Conservation (phyloP, 2,329 filamentous ascomycete genomes). For the Capronia coronata region DNA sequence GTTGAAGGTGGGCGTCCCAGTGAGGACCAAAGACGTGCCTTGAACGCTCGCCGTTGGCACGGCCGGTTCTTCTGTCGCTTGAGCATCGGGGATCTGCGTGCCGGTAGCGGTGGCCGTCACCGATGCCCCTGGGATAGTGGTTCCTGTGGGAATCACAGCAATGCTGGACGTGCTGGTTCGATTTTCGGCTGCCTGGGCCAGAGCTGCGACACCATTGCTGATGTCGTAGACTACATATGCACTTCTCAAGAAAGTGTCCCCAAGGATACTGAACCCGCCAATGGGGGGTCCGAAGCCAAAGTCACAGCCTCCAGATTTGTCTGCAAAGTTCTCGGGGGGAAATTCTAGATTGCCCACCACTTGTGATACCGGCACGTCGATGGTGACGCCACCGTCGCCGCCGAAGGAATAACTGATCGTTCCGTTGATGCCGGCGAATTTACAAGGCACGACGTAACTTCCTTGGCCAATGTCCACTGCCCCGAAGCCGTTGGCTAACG, state of each 20-base stretch:
- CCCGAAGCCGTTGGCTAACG: conserved; percentile 51
- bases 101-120: conserved; percentile 11
- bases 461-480: conserved; percentile 38
- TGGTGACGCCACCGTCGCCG: conserved; percentile 34
- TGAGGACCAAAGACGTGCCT: conserved; percentile 12
- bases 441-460: conserved; percentile 43
- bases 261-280: conserved; percentile 53
- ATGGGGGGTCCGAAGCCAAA: conserved; percentile 60
- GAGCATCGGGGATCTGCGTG: not conserved
- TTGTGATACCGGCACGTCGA: conserved; percentile 40
- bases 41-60: not conserved
- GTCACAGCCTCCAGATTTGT: conserved; percentile 54
- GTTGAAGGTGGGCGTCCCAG: conserved; percentile 22
- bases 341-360: conserved; percentile 43
- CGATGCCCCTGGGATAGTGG: conserved; percentile 12
- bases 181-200: conserved; percentile 44
- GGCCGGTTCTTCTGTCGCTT: conserved; percentile 1
- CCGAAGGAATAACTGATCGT: conserved; percentile 48
- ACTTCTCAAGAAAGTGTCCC: conserved; percentile 68
- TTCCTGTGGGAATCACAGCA: conserved; percentile 16
- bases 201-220: conserved; percentile 62
- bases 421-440: conserved; percentile 36
- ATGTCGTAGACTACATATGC: conserved; percentile 72
- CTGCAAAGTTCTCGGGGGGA: conserved; percentile 43
- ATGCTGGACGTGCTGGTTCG: conserved; percentile 14